Conservation (phyloP, 495 filamentous ascomycete genomes). For the Aspergillus taichungensis region DNA sequence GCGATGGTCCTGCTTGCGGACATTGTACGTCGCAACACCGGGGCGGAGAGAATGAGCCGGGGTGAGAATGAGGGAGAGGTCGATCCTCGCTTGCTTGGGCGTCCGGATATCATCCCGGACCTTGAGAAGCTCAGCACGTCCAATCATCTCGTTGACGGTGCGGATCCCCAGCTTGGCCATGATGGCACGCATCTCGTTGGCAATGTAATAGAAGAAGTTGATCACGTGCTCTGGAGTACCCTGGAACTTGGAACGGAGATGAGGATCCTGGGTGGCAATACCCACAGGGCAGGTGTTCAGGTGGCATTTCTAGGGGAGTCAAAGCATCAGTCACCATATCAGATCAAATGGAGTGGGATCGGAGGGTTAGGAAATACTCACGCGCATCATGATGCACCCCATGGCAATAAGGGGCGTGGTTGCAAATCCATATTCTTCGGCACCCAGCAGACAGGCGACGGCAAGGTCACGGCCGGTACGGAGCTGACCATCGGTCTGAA, state of each 20-base stretch:
- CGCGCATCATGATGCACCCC: constrained; percentile 93
- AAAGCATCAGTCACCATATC: neutral
- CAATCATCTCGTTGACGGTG: constrained; percentile 98
- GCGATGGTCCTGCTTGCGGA: constrained; percentile 94
- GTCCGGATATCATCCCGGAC: constrained; percentile 83
- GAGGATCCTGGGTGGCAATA: constrained; percentile 94
- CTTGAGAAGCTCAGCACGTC: constrained; percentile 78
- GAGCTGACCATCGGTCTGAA: constrained; percentile 96
- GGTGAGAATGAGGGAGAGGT: constrained; percentile 91
- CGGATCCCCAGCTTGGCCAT: constrained; percentile 96
- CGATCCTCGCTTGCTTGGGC: constrained; percentile 86
- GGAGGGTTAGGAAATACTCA: constrained; percentile 42
- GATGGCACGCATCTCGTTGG: constrained; percentile 95
- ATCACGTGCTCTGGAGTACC: constrained; percentile 97
- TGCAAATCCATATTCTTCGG: constrained; percentile 98
- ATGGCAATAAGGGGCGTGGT: constrained; percentile 94
- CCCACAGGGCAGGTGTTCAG: constrained; percentile 92
- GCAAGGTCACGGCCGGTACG: constrained; percentile 92
- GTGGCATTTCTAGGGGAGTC: constrained; percentile 32
- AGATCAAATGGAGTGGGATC: constrained; percentile 1
- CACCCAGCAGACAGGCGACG: constrained; percentile 91
- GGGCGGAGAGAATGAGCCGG: constrained; percentile 94
- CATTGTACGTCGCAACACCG: constrained; percentile 96
- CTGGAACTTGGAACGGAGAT: constrained; percentile 88
- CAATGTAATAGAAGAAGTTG: constrained; percentile 99